Evolutionary conservation across 2,329 filamentous ascomycete genomes (phyloP), one percentile per base, ranked within the genome.

Genomic region (Falciphora oryzae): DNA sequence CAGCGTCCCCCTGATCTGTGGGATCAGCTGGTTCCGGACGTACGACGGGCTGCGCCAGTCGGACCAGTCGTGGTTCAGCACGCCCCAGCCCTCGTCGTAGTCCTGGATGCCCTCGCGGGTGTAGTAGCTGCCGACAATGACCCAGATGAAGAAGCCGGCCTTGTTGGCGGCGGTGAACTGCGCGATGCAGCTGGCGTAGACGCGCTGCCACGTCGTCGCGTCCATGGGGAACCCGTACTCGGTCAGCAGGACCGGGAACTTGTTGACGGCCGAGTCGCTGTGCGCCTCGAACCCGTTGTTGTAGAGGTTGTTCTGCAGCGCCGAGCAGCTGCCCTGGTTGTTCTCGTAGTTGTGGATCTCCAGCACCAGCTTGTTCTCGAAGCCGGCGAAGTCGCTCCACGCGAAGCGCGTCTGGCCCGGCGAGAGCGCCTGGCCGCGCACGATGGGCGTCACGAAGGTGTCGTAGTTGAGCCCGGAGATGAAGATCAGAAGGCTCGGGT

Each of bases 301-400:
- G 72, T 80, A 79, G 7, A 87, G 73, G 25, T 79, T 79, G 62
- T 74, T 72, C 66, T 77, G 73, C 16, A 86, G 76, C 11, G 74
- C 74, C 11, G 71, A 70, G 71, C 85, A 88, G 69, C 75, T 79
- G 0, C 72, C 77, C 3, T 80, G 79, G n/a, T 72, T 70, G 68
- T 79, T 84, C 66, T 84, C 76, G 72, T 88, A 88, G 74, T 85
- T 86, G 77, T 88, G 85, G 13, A 87, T 75, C 72, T 88, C 85
- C 2, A 87, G 77, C 10, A 85, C 84, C 0, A 87, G 76, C 74
- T 87, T 87, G 69, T 85, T 73, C 1, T 74, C 73, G 71, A 81
- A 84, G 1, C 77, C 79, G 1, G 74, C 67, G 68, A 85, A 87
- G 69, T 83, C 80, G 18, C 69, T 69, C 4, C 75, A 71, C 63